Base-by-base conservation (phyloP, 192 early-diverging fungal species). In the Podila epigama region DNA sequence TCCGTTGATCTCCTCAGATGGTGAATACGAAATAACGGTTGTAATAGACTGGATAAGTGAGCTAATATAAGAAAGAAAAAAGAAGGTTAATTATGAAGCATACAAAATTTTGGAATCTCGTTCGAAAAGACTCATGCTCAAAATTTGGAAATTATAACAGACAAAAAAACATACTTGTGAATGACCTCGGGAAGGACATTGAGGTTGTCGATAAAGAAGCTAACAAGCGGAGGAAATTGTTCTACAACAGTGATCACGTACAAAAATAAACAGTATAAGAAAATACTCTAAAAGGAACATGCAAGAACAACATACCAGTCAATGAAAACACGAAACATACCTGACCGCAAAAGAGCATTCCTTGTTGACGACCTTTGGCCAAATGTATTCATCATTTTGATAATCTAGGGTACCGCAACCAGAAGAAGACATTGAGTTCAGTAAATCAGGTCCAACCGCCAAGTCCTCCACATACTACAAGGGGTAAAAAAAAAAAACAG, bases 1-100 rank as follows among this genome's bases (percentile, higher is more conserved):
- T 10, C 81, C 63, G 20, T 82, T 80, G 28, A 89, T 36, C 18
- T 79, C 79, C 9, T 69, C 61, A 32, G 86, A 81, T 0, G 81
- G 64, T 2, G 85, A 80, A 42, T 86, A 85, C 28, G 88, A 88
- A 1, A 87, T 81, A 44, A 92, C 87, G 25, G 75, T 83, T 13
- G 87, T 84, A 44, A 90, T 82, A 28, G 87, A 87, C 59, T 90
- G 84, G 20, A 93, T 88, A 36, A 93, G 69, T 0, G 82, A 84
- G 63, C 89, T 89, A 66, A 27, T 5, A 33, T 53, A 42, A 68
- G 37, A 7, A n/a, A n/a, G n/a, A n/a, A n/a, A 18, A 51, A 60
- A 8, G 44, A 15, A 44, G n/a, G 18, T 18, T 25, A 36, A 25
- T 12, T 18, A 16, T 51, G 4, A 3, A 4, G 28, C 20, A n/a